A percentile compares a stretch with the other conserved stretches of the same genome.
Conservation (phyloP, 257 asterid genomes). For the Solanum sejunctum region DNA sequence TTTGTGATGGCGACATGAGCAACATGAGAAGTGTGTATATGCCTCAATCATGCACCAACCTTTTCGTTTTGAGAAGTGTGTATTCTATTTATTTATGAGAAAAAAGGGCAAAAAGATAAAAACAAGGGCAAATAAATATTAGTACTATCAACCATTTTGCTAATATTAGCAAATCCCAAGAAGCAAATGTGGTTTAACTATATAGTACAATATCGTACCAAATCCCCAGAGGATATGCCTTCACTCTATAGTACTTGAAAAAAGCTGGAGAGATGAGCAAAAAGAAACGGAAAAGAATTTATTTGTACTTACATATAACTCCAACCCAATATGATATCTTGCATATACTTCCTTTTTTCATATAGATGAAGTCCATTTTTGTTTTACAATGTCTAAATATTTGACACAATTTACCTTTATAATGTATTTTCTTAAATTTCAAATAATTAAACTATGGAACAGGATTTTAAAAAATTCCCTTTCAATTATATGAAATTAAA, state of each 20-base stretch:
- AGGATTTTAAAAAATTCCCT: too few species aligned
- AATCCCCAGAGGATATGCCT: neutral
- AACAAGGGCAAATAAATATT: neutral
- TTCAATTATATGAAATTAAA: too few species aligned
- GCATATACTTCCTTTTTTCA: neutral
- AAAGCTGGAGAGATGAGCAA: neutral
- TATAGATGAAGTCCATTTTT: neutral
- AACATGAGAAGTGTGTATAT: neutral
- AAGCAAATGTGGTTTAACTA: too few species aligned
- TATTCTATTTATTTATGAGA: neutral
- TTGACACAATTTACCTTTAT: neutral
- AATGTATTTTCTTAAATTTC: neutral
- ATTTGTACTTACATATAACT: neutral
- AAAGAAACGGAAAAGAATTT: too few species aligned
- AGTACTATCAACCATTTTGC: neutral
- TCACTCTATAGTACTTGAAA: neutral
- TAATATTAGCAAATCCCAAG: neutral
- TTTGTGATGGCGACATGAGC: neutral
- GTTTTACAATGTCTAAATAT: neutral
- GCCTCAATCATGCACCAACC: neutral
- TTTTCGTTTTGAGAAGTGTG: neutral
- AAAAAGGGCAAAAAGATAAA: neutral
- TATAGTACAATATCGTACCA: neutral
- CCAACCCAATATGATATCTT: neutral
- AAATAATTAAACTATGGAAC: neutral